A percentile compares a stretch with the other conserved stretches of the same genome.
Conservation (phyloP, 768 basidiomycete genomes). For the Boletus speciosus region DNA sequence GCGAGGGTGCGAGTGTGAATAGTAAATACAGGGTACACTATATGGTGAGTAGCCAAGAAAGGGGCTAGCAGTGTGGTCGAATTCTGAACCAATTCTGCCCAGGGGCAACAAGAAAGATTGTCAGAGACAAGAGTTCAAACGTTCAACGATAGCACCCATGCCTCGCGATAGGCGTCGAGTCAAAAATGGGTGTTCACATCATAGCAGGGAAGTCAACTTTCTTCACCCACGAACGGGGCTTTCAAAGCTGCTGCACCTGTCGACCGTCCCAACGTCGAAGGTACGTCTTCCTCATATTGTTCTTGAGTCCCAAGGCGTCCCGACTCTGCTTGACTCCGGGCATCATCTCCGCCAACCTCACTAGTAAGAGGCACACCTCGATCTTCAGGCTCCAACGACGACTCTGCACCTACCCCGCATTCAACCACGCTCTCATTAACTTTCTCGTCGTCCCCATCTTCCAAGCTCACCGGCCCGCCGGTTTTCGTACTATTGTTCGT, state of each 20-base stretch:
- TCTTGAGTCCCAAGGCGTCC: conserved; percentile 3
- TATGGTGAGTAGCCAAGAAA: conserved; percentile 5
- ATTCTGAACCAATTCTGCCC: conserved; percentile 2
- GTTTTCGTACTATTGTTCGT: conserved; percentile 59
- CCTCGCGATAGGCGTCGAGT: background rate
- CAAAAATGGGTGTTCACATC: background rate
- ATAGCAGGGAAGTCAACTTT: background rate
- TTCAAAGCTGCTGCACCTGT: conserved; percentile 20
- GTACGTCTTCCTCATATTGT: conserved; percentile 16
- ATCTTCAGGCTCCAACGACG: conserved; percentile 2
- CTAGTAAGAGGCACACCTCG: conserved; percentile 4
- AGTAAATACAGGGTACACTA: conserved; percentile 7
- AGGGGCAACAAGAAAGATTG: conserved; percentile 6
- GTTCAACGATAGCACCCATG: background rate
- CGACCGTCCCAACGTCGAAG: conserved; percentile 28
- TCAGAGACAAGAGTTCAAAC: background rate
- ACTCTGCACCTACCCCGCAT: conserved; percentile 10
- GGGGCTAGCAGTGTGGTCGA: background rate
- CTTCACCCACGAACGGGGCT: background rate
- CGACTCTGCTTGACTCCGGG: conserved; percentile 2
- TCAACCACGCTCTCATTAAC: conserved; percentile 16
- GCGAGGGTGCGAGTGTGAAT: background rate
- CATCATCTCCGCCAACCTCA: conserved; percentile 4
- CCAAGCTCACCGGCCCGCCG: conserved; percentile 49
- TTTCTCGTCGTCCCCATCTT: conserved; percentile 37